Conservation (phyloP, 805 yeast genomes). For the Teunomyces gatunensis region DNA sequence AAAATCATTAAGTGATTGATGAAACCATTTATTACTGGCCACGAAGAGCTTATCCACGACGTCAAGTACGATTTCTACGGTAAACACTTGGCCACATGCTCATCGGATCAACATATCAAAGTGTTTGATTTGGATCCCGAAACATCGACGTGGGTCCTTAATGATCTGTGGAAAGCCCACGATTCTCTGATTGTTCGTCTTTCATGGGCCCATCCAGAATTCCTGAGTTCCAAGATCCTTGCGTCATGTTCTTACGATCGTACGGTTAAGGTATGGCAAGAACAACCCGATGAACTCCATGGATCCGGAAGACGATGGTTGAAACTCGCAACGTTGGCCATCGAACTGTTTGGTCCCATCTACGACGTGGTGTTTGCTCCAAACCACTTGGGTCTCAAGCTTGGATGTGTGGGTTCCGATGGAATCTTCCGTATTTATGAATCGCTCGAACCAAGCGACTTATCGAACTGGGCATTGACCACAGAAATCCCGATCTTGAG, state of each 20-base stretch:
- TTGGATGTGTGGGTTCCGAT: conserved; percentile 88
- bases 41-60: conserved; percentile 89
- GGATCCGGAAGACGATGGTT: conserved; percentile 86
- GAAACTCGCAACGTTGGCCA: conserved; percentile 66
- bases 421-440: conserved; percentile 84
- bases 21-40: conserved; percentile 84
- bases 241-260: conserved; percentile 91
- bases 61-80: conserved; percentile 93
- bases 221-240: conserved; percentile 66
- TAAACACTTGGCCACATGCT: conserved; percentile 86
- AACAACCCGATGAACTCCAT: conserved; percentile 70
- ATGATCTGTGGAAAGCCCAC: conserved; percentile 94
- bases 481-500: conserved; percentile 66
- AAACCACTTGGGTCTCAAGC: conserved; percentile 70
- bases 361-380: conserved; percentile 92
- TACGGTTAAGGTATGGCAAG: conserved; percentile 89
- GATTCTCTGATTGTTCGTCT: conserved; percentile 81
- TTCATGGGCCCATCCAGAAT: conserved; percentile 94
- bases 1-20: too few relatives aligned
- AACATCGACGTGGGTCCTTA: conserved; percentile 73
- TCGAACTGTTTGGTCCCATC: conserved; percentile 82
- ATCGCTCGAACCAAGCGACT: conserved; percentile 84
- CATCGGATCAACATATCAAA: conserved; percentile 90
- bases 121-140: conserved; percentile 74
- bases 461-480: conserved; percentile 76